These are phyloP conservation scores for Pythium sp. DNA, from an alignment of 352 stramenopile genomes.

Conservation along the genomic window DNA sequence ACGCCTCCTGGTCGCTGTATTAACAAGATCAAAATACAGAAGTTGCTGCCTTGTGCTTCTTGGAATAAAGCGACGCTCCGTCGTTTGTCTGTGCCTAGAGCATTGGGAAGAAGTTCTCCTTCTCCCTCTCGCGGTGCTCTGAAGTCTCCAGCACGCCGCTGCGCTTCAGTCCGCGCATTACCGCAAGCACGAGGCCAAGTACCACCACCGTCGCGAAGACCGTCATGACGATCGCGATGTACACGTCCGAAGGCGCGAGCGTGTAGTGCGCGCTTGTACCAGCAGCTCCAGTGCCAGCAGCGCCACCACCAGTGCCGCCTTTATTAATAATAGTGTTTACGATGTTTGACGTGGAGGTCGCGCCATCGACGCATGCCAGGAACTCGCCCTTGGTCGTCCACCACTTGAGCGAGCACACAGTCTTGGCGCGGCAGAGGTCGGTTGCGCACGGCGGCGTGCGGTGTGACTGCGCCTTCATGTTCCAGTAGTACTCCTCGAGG, in stretches of 20 bases:
- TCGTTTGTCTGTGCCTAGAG: constrained; percentile 25
- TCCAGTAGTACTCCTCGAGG: constrained; percentile 74
- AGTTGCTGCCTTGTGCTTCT: neutral
- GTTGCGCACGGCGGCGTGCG: constrained; percentile 39
- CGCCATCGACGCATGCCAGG: constrained; percentile 54
- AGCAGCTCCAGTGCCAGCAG: neutral
- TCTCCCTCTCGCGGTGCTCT: constrained; percentile 28
- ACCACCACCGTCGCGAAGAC: constrained; percentile 35
- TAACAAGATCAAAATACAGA: neutral
- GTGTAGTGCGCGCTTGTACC: neutral
- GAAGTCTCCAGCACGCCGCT: constrained; percentile 39
- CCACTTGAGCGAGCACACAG: constrained; percentile 74
- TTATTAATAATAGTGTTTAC: constrained; percentile 15
- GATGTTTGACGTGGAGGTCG: constrained; percentile 17
- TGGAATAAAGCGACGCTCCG: neutral
- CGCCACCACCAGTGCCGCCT: neutral
- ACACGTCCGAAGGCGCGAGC: constrained; percentile 27
- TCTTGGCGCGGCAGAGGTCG: constrained; percentile 52
- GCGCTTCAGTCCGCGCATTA: constrained; percentile 33
- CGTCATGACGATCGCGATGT: constrained; percentile 44
- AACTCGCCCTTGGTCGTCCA: constrained; percentile 75
- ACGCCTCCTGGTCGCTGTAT: neutral
- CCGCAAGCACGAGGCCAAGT: constrained; percentile 30
- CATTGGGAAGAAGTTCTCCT: constrained; percentile 53
- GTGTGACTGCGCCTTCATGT: constrained; percentile 79